A percentile compares a stretch with the other conserved stretches of the same genome.
Conservation (phyloP, 495 filamentous ascomycete species). For the Podospora pseudopauciseta region DNA sequence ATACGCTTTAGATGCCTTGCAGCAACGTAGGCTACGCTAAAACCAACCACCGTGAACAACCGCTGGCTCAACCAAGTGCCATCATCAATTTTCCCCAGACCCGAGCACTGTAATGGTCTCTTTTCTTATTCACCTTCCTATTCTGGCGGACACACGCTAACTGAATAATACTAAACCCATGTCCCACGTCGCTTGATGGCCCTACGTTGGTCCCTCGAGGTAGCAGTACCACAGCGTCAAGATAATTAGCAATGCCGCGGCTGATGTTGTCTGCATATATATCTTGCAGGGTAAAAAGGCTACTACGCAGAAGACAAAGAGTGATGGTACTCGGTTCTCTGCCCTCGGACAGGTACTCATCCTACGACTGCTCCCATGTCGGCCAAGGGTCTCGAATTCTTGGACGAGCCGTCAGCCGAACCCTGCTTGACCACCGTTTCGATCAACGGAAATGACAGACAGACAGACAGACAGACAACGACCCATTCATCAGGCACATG, state of each 20-base stretch:
- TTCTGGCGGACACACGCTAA: constrained; percentile 6
- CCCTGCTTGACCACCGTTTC: neutral
- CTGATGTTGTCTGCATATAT: constrained; percentile 7
- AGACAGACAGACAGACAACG: neutral
- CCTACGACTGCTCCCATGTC: neutral
- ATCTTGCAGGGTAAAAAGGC: neutral
- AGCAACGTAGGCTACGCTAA: constrained; percentile 3
- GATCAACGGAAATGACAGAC: neutral
- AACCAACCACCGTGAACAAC: neutral
- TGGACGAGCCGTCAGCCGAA: neutral
- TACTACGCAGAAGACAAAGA: neutral
- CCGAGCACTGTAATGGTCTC: neutral
- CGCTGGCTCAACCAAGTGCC: constrained; percentile 11
- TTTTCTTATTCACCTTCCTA: constrained; percentile 14
- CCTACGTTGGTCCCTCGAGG: neutral
- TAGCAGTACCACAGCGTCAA: constrained; percentile 4
- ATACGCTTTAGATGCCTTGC: constrained; percentile 3
- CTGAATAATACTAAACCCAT: neutral
- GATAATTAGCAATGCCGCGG: neutral
- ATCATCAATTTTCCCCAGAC: neutral
- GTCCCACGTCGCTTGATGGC: constrained; percentile 1
- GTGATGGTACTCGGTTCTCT: neutral
- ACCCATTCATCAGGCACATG: neutral
- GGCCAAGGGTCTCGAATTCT: neutral
- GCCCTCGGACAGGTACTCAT: neutral